These are phyloP conservation scores for Sclerotinia borealis DNA, from an alignment of 2,329 filamentous ascomycete species.

Conservation along the genomic window DNA sequence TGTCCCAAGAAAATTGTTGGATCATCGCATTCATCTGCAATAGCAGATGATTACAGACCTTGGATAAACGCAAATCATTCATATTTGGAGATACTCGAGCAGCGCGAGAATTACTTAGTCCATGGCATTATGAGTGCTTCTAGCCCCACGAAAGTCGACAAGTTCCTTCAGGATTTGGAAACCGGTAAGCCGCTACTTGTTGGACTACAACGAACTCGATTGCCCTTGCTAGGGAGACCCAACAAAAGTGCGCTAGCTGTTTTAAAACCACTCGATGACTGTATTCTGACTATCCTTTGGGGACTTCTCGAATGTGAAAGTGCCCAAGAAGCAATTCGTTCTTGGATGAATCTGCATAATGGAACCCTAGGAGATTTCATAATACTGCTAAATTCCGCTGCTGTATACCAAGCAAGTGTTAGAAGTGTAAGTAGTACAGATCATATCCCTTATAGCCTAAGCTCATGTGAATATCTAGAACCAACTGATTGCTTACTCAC, in stretches of 20 bases:
- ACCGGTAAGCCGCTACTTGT: not conserved
- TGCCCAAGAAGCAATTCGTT: not conserved
- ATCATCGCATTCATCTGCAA: not conserved
- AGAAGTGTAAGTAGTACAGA: not conserved
- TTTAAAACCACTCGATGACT: slow-evolving; percentile 8
- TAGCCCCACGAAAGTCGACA: not conserved
- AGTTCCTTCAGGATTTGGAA: not conserved
- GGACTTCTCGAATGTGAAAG: slow-evolving; percentile 6
- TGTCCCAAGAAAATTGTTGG: not conserved
- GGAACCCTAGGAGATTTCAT: slow-evolving; percentile 4
- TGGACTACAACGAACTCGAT: not conserved
- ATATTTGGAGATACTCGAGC: not conserved
- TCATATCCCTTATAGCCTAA: too few species aligned
- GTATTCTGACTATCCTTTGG: slow-evolving; percentile 11
- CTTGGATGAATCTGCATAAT: not conserved
- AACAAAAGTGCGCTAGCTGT: not conserved
- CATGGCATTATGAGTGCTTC: not conserved
- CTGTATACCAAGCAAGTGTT: slow-evolving; percentile 2
- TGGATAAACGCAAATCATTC: not conserved
- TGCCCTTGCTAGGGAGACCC: not conserved
- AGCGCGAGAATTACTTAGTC: not conserved
- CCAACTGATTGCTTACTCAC: slow-evolving; percentile 21
- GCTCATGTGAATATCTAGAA: slow-evolving; percentile 12
- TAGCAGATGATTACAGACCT: not conserved
- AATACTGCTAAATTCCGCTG: not conserved